Percentiles rank a stretch among this genome's conserved stretches.
Evolutionary conservation across 1,284 basidiomycete genomes (phyloP).

Genomic region (Papiliotrema laurentii): DNA sequence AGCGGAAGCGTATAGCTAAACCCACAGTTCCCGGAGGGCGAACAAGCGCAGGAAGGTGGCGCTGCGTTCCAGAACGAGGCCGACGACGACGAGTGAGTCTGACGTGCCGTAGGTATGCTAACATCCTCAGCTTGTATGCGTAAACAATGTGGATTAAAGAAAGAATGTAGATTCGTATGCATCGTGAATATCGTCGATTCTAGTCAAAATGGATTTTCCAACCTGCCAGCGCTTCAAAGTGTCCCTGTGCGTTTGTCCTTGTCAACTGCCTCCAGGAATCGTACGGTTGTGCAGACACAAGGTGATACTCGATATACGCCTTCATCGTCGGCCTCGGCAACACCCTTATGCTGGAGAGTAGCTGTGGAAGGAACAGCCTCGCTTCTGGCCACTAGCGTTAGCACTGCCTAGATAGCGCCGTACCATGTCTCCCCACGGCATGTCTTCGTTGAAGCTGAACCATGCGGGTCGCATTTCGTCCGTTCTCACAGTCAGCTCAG

Average conservation of each 20-base stretch:
- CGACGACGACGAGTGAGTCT: constrained; percentile 46
- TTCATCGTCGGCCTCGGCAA: not conserved
- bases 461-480: constrained; percentile 37
- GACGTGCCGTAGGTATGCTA: not conserved
- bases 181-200: not conserved
- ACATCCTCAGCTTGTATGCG: constrained; percentile 19
- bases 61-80: constrained; percentile 49
- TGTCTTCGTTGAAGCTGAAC: constrained; percentile 13
- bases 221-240: not conserved
- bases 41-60: constrained; percentile 50
- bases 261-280: not conserved
- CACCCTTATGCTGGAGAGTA: constrained; percentile 6
- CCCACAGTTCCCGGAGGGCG: constrained; percentile 86
- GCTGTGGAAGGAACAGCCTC: constrained; percentile 17
- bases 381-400: constrained; percentile 34
- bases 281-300: not conserved
- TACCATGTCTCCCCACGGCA: constrained; percentile 28
- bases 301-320: not conserved
- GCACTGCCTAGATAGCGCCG: not conserved
- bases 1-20: not conserved
- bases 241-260: not conserved
- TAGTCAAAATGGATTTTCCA: not conserved
- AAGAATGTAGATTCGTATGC: not conserved
- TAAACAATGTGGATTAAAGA: constrained; percentile 3
- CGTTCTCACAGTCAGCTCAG: constrained; percentile 15